Percentiles rank a stretch among this genome's conserved stretches.
phyloP scores from a whole-genome alignment of 345 rosid species.

The Gossypium rotundifolium region DNA sequence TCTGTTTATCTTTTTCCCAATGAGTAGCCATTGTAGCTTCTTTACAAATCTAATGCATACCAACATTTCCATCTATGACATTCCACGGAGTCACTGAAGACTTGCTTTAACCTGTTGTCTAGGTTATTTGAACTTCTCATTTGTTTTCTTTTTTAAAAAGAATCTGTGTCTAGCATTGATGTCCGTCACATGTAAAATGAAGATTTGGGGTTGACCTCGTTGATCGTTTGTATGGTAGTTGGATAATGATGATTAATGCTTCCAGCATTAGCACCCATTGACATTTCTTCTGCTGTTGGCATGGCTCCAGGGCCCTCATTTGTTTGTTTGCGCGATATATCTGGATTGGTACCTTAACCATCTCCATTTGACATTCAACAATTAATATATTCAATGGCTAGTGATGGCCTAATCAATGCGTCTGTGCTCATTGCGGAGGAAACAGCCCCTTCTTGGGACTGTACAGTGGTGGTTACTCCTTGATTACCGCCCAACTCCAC shows the following conservation, averaged over 20 bases:
- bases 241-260: background rate
- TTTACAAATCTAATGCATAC: background rate
- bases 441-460: background rate
- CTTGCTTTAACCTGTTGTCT: background rate
- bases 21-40: background rate
- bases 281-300: background rate
- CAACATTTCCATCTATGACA: background rate
- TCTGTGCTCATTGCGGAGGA: background rate
- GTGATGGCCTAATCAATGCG: background rate
- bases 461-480: background rate
- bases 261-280: background rate
- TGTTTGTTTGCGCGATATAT: background rate
- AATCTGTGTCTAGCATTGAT: too few species aligned
- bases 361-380: background rate
- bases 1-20: background rate
- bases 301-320: background rate
- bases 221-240: background rate
- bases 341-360: background rate
- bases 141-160: too few species aligned
- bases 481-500: background rate
- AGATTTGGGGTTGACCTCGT: background rate
- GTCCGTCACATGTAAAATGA: too few species aligned
- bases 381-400: background rate
- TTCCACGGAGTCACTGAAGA: background rate
- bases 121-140: background rate